These are phyloP conservation scores for Ophiosphaerella narmari DNA, from an alignment of 2,329 filamentous ascomycete species.

Conservation along the genomic window DNA sequence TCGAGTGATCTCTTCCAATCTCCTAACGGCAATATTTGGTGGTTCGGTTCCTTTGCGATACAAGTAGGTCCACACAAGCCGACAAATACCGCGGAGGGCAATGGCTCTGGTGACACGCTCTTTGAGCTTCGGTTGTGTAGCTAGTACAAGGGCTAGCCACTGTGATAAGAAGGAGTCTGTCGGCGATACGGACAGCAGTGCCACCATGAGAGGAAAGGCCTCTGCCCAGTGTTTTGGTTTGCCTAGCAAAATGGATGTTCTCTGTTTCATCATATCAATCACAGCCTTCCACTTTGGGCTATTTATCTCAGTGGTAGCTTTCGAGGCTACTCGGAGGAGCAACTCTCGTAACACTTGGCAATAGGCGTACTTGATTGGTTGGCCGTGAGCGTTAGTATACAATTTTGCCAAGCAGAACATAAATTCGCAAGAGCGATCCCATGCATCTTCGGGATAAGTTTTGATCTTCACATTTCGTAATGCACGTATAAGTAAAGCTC, in stretches of 20 bases:
- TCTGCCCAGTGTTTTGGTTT: conserved; percentile 93
- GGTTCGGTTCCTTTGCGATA: conserved; percentile 77
- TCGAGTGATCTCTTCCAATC: conserved; percentile 86
- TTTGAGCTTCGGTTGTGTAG: conserved; percentile 79
- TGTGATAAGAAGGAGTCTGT: conserved; percentile 81
- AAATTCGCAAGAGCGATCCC: conserved; percentile 88
- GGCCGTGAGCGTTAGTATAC: conserved; percentile 84
- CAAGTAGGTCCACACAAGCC: conserved; percentile 91
- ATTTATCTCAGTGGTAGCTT: conserved; percentile 75
- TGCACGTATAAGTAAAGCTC: conserved; percentile 84
- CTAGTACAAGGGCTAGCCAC: conserved; percentile 81
- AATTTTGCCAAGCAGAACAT: conserved; percentile 79
- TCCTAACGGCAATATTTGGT: conserved; percentile 69
- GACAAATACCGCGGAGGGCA: conserved; percentile 86
- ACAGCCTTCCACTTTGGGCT: conserved; percentile 87
- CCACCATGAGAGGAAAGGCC: conserved; percentile 85
- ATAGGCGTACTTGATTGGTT: conserved; percentile 89
- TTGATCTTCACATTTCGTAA: conserved; percentile 89
- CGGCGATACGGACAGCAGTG: conserved; percentile 85
- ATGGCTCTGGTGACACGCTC: conserved; percentile 78
- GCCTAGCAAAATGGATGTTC: conserved; percentile 80
- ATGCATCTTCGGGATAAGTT: conserved; percentile 72
- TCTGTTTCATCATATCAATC: conserved; percentile 75
- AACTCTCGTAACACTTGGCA: conserved; percentile 89
- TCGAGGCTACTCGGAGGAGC: conserved; percentile 83